Base-by-base conservation (phyloP, 257 asterid genomes). In the Fraxinus anomala region DNA sequence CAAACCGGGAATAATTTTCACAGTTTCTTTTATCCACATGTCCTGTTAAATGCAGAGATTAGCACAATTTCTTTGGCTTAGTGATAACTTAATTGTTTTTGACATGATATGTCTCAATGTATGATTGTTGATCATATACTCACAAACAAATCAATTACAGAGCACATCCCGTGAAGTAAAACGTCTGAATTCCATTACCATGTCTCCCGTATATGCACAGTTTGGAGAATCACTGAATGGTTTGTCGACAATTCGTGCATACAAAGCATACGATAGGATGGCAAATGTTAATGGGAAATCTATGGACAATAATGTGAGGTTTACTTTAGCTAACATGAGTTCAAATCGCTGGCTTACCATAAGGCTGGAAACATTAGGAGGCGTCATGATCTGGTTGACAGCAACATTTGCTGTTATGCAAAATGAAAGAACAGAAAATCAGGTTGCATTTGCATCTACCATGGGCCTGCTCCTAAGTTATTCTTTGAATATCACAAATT, bases 381-480 rank as follows among this genome's bases (percentile, higher is more conserved):
- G 96, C 70, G 23, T 92, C 84, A 92, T 92, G 94, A 90, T 92
- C 80, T 92, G 97, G 97, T 76, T 92, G 72, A 92, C 89, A 19
- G 96, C 92, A 73, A 89, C 94, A 17, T 90, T 92, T 80, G 91
- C 96, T 3, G 96, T 92, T 24, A 89, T 92, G 93, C 97, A 92
- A 81, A 88, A 92, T 28, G 80, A 83, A 74, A 85, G 86, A 79
- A 85, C 89, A 24, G 88, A 87, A 73, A 83, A 92, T 70, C 95
- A 92, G 89, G 85, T 86, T 77, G 92, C 92, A 47, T 89, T 90
- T 85, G 97, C 97, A 47, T 86, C 96, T 37, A 89, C 96, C 16
- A 87, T 92, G 96, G 97, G 97, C 37, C 77, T 92, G 77, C 97
- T 92, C 76, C 96, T 92, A n/a, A 92, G 96, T 76, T 92, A 92